Evolutionary conservation across 371 early-diverging fungal species (phyloP).

Genomic region (Rhizopus delemar): DNA sequence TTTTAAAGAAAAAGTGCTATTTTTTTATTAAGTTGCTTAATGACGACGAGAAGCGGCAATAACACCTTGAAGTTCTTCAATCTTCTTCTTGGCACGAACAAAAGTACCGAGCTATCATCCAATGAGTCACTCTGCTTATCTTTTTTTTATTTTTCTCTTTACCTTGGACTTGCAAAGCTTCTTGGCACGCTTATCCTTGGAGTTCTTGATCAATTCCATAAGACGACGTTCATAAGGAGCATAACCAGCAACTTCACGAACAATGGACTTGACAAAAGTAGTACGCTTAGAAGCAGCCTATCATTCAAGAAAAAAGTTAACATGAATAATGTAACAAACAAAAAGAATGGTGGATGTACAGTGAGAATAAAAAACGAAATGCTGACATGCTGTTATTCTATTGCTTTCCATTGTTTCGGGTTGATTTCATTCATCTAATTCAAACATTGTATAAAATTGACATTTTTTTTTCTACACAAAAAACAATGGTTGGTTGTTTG

Average conservation of each 20-base stretch:
- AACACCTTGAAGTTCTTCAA: constrained; percentile 92
- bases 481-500: too few relatives aligned
- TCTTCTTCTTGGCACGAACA: constrained; percentile 95
- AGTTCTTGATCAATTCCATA: constrained; percentile 99
- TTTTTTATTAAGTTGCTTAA: background rate
- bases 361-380: too few relatives aligned
- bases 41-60: constrained; percentile 93
- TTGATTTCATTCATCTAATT: too few relatives aligned
- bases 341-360: too few relatives aligned
- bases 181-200: constrained; percentile 99
- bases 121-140: constrained; percentile 87
- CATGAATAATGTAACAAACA: constrained; percentile 21
- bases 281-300: constrained; percentile 79
- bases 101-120: constrained; percentile 86
- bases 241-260: constrained; percentile 97
- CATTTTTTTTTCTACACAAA: too few relatives aligned
- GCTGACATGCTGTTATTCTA: too few relatives aligned
- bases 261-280: constrained; percentile 87
- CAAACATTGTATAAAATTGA: too few relatives aligned
- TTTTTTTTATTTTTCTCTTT: constrained; percentile 83
- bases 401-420: too few relatives aligned
- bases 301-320: too few relatives aligned
- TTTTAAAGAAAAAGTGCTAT: too few relatives aligned
- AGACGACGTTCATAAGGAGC: constrained; percentile 98
- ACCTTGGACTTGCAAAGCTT: constrained; percentile 97